These are phyloP conservation scores for Russula emetica DNA, from an alignment of 768 basidiomycete genomes.

Conservation along the genomic window DNA sequence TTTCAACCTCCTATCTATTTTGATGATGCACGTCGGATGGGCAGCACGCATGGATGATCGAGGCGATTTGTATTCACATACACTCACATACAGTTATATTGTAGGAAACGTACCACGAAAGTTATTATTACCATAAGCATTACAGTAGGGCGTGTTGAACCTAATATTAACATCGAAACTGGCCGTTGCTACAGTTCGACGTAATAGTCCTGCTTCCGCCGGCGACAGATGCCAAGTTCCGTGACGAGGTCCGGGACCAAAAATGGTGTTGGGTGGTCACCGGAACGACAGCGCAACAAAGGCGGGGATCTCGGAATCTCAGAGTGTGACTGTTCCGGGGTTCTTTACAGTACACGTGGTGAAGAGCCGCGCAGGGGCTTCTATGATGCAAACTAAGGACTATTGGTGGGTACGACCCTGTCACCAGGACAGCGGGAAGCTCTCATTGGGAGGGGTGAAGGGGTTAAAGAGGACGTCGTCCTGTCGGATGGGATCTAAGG, in stretches of 20 bases:
- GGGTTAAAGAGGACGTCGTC: too few relatives aligned
- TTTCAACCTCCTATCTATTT: constrained; percentile 8
- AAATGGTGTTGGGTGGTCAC: not conserved
- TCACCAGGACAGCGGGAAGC: constrained; percentile 22
- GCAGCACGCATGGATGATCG: constrained; percentile 22
- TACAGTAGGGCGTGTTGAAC: constrained; percentile 16
- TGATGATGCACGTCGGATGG: constrained; percentile 15
- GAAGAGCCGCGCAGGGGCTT: not conserved
- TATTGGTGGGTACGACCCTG: constrained; percentile 7
- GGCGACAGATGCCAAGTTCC: constrained; percentile 12
- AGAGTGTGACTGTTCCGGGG: not conserved
- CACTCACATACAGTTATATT: constrained; percentile 11
- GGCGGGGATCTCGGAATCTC: constrained; percentile 21
- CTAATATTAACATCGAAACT: constrained; percentile 19
- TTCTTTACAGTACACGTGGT: constrained; percentile 1
- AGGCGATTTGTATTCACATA: constrained; percentile 9
- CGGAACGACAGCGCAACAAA: not conserved
- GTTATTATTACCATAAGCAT: constrained; percentile 20
- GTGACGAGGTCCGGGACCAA: not conserved
- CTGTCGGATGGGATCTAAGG: constrained; percentile 1
- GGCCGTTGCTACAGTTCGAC: constrained; percentile 3
- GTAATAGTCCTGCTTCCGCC: constrained; percentile 14
- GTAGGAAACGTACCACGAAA: constrained; percentile 17
- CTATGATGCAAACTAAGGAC: constrained; percentile 14
- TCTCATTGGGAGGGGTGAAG: not conserved